These are phyloP conservation scores for Mallotus japonicus DNA, from an alignment of 441 rosid genomes.

Conservation along the genomic window DNA sequence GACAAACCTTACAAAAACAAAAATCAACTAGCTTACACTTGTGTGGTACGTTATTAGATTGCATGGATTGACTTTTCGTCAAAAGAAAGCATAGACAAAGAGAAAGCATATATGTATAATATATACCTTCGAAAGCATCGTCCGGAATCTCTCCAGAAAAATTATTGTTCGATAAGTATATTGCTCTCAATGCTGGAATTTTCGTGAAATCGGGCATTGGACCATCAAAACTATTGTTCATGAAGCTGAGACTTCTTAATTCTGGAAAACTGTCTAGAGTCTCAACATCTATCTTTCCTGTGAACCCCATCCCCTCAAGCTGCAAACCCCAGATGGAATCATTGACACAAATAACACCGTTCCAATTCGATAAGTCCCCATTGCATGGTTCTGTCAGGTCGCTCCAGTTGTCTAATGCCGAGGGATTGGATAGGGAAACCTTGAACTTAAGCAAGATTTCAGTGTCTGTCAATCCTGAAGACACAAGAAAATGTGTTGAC, in stretches of 20 bases:
- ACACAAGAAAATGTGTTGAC: constrained; percentile 15
- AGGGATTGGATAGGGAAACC: constrained; percentile 33
- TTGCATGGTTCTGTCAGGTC: constrained; percentile 34
- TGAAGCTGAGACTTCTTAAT: constrained; percentile 52
- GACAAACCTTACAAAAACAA: constrained; percentile 43
- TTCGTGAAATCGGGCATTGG: constrained; percentile 50
- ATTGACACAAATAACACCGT: constrained; percentile 47
- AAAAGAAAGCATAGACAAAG: neutral
- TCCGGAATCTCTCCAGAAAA: constrained; percentile 53
- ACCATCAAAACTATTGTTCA: constrained; percentile 52
- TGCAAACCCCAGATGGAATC: constrained; percentile 51
- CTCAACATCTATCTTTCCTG: constrained; percentile 46
- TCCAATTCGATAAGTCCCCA: constrained; percentile 41
- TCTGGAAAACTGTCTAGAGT: constrained; percentile 33
- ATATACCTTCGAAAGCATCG: constrained; percentile 51
- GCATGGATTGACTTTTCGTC: neutral
- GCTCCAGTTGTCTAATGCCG: constrained; percentile 44
- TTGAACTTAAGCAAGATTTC: constrained; percentile 58
- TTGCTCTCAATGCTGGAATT: constrained; percentile 44
- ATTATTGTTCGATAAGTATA: constrained; percentile 52
- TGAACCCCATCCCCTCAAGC: constrained; percentile 55
- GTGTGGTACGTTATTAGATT: no score
- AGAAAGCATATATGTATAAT: no score
- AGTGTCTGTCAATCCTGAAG: constrained; percentile 34
- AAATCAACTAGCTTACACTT: neutral